Base-by-base conservation (phyloP, 306 rosid species). In the Pyrus betulifolia region DNA sequence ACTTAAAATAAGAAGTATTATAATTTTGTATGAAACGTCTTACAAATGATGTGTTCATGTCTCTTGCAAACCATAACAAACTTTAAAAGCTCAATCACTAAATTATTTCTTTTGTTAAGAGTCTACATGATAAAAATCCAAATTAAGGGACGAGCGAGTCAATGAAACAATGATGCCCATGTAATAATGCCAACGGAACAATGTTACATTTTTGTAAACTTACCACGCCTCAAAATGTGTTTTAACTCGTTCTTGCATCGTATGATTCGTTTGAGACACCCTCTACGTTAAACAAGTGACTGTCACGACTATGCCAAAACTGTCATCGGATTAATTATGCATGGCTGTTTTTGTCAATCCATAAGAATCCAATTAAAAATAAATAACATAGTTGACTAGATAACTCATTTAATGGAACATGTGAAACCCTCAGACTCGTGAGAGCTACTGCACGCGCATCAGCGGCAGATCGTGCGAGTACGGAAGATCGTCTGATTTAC, bases 201-300 rank as follows among this genome's bases (percentile, higher is more conserved):
- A 25, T 3, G 1, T 46, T 46, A 13, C 14, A 13, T 1, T 46
- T 1, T 46, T 46, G 5, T 46, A 4, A 12, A 13, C 5, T 0
- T 13, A 4, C 0, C 0, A 45, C 1, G 6, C 15, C 0, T 3
- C 18, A 46, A 46, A 3, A 13, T 0, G 18, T 46, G 18, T 14
- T 13, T 14, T 49, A 49, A 49, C 7, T 49, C 8, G 5, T 1
- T 5, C 2, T 0, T 14, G 0, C 18, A 14, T 14, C 3, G 0
- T 1, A 49, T 49, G 6, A 49, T 15, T 49, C 0, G 8, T 15
- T 13, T 11, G 14, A 10, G 21, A 49, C 8, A 49, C 0, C 7
- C 0, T 15, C 8, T 15, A 15, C 0, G 3, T 0, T 49, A 49
- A 49, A 49, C 8, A 15, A 15, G 5, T 49, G 5, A 0, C 5